A percentile compares a stretch with the other conserved stretches of the same genome.
Evolutionary conservation across 345 rosid genomes (phyloP).

Genomic region (Fremontodendron californicum): DNA sequence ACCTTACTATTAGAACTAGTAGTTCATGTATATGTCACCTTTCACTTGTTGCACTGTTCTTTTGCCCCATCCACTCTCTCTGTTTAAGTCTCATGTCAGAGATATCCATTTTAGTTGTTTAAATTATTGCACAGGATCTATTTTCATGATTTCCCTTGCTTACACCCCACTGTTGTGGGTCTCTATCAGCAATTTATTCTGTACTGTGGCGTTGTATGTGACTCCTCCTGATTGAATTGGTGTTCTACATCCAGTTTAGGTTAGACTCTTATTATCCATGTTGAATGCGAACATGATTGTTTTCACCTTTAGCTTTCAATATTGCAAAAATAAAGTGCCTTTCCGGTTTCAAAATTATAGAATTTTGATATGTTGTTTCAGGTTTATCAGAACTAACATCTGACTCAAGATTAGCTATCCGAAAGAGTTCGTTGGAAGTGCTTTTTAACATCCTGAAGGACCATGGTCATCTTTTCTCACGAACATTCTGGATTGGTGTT

Average conservation of each 20-base stretch:
- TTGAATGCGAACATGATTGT: background rate
- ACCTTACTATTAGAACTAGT: background rate
- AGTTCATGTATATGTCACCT: background rate
- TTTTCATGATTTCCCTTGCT: background rate
- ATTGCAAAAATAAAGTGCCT: background rate
- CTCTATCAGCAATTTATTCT: background rate
- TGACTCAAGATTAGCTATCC: conserved; percentile 78
- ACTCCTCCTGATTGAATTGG: background rate
- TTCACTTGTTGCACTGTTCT: background rate
- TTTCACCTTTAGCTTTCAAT: background rate
- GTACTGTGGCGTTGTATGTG: background rate
- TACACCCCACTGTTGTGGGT: background rate
- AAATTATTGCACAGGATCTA: background rate
- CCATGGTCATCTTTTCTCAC: conserved; percentile 89
- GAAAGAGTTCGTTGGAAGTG: conserved; percentile 90
- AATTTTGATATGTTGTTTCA: conserved; percentile 35
- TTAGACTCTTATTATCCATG: background rate
- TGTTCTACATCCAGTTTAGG: background rate
- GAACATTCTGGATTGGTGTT: conserved; percentile 60
- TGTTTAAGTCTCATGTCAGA: background rate
- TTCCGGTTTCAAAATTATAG: conserved; percentile 1
- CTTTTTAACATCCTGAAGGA: conserved; percentile 90
- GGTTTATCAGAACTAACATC: conserved; percentile 83
- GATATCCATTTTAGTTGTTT: background rate
- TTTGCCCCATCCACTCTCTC: background rate